Percentiles rank a stretch among this genome's conserved stretches.
Conservation (phyloP, 2,329 filamentous ascomycete genomes). For the Alternaria postmessia region DNA sequence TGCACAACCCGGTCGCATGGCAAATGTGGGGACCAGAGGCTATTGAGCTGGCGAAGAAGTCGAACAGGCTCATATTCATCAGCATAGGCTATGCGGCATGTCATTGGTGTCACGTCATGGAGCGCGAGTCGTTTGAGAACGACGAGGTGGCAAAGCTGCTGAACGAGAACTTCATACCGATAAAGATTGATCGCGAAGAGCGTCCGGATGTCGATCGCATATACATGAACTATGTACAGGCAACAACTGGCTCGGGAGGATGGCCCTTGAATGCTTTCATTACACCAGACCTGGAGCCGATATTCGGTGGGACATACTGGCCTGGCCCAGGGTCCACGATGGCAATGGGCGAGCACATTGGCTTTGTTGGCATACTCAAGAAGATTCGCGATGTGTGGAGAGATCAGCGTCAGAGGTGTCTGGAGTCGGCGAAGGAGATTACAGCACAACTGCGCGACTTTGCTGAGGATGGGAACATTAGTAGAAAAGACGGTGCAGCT, state of each 20-base stretch:
- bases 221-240: slow-evolving; percentile 98
- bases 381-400: slow-evolving; percentile 80
- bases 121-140: slow-evolving; percentile 89
- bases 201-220: slow-evolving; percentile 93
- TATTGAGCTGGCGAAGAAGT: slow-evolving; percentile 75
- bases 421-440: slow-evolving; percentile 84
- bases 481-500: slow-evolving; percentile 52
- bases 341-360: slow-evolving; percentile 64
- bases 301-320: slow-evolving; percentile 98
- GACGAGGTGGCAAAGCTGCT: slow-evolving; percentile 80
- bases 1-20: slow-evolving; percentile 87
- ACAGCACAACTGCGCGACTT: slow-evolving; percentile 83
- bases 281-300: slow-evolving; percentile 88
- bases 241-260: slow-evolving; percentile 86
- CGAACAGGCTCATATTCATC: slow-evolving; percentile 90
- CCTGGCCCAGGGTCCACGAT: slow-evolving; percentile 74
- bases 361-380: slow-evolving; percentile 82
- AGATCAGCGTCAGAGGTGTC: slow-evolving; percentile 82
- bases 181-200: slow-evolving; percentile 93
- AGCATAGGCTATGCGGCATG: slow-evolving; percentile 96
- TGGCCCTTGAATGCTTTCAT: slow-evolving; percentile 98
- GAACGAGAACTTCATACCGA: slow-evolving; percentile 87
- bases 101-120: slow-evolving; percentile 92
- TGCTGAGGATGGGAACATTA: slow-evolving; percentile 82
- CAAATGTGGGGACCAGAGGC: slow-evolving; percentile 84